Conservation (phyloP, 768 basidiomycete genomes). For the Suillus clintonianus region DNA sequence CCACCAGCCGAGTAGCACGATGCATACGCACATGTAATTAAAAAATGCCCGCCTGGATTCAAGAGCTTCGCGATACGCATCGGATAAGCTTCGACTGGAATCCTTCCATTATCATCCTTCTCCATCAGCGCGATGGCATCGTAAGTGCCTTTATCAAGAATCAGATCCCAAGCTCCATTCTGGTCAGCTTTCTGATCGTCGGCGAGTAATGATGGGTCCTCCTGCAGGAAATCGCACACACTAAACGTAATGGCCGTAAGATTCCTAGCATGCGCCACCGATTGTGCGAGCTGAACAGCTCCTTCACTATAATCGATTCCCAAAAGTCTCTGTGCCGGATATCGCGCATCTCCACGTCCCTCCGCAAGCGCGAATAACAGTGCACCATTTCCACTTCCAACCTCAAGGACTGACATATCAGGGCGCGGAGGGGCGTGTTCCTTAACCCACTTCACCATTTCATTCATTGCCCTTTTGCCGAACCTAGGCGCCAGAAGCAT, state of each 20-base stretch:
- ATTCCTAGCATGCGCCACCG: conserved; percentile 51
- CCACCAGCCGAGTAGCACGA: background rate
- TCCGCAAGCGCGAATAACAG: conserved; percentile 64
- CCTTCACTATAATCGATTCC: conserved; percentile 81
- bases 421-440: conserved; percentile 51
- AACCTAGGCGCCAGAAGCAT: conserved; percentile 53
- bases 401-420: conserved; percentile 63
- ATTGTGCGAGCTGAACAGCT: conserved; percentile 63
- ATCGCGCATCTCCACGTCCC: conserved; percentile 54
- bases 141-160: conserved; percentile 88
- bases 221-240: conserved; percentile 64
- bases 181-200: conserved; percentile 11
- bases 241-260: conserved; percentile 51
- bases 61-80: conserved; percentile 54
- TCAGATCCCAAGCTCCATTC: conserved; percentile 59
- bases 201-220: conserved; percentile 42
- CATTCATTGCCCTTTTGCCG: conserved; percentile 70
- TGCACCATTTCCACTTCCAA: conserved; percentile 81
- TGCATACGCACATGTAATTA: conserved; percentile 74
- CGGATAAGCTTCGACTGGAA: conserved; percentile 64
- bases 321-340: conserved; percentile 47
- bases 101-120: conserved; percentile 53
- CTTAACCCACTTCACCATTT: conserved; percentile 77
- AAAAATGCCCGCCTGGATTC: conserved; percentile 66
- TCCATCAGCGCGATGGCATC: conserved; percentile 79